Conservation (phyloP, 2,329 filamentous ascomycete species). For the Hypoxylon sp. region DNA sequence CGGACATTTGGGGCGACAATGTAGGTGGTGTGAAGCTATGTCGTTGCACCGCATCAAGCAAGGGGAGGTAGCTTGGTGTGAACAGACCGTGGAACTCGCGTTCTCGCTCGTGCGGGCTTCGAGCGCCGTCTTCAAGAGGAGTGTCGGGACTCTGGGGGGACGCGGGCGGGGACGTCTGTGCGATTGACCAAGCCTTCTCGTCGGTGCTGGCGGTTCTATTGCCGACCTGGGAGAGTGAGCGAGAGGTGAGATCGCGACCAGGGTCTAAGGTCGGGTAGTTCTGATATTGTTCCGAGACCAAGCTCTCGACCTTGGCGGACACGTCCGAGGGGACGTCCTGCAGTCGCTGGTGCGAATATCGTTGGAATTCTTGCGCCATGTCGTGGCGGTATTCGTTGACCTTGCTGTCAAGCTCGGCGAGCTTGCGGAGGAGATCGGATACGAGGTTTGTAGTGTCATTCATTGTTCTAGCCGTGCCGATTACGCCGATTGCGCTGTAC, state of each 20-base stretch:
- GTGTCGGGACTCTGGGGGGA: slow-evolving; percentile 50
- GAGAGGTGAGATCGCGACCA: slow-evolving; percentile 42
- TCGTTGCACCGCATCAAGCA: slow-evolving; percentile 59
- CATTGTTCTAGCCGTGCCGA: slow-evolving; percentile 47
- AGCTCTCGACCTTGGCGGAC: slow-evolving; percentile 55
- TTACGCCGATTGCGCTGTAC: too few species aligned
- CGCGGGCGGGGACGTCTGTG: slow-evolving; percentile 51
- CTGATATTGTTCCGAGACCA: slow-evolving; percentile 54
- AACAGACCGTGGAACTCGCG: slow-evolving; percentile 69
- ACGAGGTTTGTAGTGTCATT: slow-evolving; percentile 59
- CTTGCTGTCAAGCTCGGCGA: slow-evolving; percentile 63
- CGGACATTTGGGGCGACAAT: slow-evolving; percentile 26
- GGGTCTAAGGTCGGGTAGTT: slow-evolving; percentile 57
- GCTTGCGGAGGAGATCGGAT: slow-evolving; percentile 61
- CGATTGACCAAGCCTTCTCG: slow-evolving; percentile 37
- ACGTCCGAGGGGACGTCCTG: slow-evolving; percentile 56
- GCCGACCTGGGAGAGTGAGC: slow-evolving; percentile 28
- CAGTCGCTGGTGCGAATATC: slow-evolving; percentile 61
- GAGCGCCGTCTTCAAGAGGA: slow-evolving; percentile 48
- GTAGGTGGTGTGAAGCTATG: slow-evolving; percentile 33
- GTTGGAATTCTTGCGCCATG: slow-evolving; percentile 64
- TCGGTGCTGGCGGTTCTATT: slow-evolving; percentile 22
- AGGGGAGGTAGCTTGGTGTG: slow-evolving; percentile 67
- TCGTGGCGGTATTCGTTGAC: slow-evolving; percentile 65
- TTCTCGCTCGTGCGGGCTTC: slow-evolving; percentile 63